These are phyloP conservation scores for Candida loeiensis DNA, from an alignment of 805 yeast species.

Conservation along the genomic window DNA sequence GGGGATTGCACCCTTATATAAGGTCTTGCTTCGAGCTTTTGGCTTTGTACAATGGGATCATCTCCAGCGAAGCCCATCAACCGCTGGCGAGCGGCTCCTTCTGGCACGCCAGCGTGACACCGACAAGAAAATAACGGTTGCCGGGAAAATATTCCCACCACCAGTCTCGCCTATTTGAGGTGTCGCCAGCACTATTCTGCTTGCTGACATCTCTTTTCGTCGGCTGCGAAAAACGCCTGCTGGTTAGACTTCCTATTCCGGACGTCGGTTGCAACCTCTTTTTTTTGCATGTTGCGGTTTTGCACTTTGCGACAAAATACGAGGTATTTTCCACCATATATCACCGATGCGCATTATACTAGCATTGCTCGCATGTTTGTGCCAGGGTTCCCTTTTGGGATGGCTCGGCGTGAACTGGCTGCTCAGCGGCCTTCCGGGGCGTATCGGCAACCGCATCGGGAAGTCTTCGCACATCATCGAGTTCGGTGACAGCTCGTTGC, in stretches of 20 bases:
- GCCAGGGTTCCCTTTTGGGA: conserved; percentile 4
- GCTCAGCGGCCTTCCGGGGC: too few relatives aligned
- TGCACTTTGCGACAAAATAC: conserved; percentile 1
- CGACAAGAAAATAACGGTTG: too few relatives aligned
- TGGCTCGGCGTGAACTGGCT: too few relatives aligned
- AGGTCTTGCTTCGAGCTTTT: too few relatives aligned
- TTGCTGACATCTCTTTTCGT: not conserved
- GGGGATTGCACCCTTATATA: too few relatives aligned
- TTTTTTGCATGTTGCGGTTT: conserved; percentile 1
- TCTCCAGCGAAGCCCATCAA: not conserved
- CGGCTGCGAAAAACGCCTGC: conserved; percentile 3
- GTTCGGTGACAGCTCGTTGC: conserved; percentile 12
- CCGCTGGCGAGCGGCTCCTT: not conserved
- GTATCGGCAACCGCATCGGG: too few relatives aligned
- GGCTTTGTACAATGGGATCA: not conserved
- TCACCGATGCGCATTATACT: not conserved
- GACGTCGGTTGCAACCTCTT: not conserved
- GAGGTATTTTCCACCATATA: not conserved
- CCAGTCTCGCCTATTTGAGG: not conserved
- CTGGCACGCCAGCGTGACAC: too few relatives aligned
- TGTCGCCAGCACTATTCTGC: not conserved
- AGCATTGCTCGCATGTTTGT: not conserved
- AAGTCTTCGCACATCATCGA: conserved; percentile 10
- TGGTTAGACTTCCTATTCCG: conserved; percentile 7
- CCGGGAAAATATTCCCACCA: too few relatives aligned